Evolutionary conservation across 2,329 filamentous ascomycete genomes (phyloP), one percentile per base, ranked within the genome.

Genomic region (Fonsecaea nubica): DNA sequence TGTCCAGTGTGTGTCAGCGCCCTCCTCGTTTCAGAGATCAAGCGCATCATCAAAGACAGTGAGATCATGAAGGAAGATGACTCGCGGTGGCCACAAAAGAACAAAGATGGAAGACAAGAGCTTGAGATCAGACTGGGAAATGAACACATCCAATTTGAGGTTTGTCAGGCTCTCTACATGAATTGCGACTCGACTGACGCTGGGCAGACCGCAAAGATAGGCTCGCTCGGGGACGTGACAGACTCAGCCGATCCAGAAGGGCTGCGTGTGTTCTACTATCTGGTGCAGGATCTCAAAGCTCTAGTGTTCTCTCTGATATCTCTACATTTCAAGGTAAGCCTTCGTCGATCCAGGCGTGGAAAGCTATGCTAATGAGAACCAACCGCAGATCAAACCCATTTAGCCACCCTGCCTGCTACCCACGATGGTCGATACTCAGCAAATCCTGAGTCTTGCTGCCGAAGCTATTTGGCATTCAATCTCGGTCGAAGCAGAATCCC

Each of bases 51-150:
- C 80, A 97, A 95, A 81, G 88, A 93, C 40, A 97, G 93, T 80
- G 95, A 99, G 78, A 97, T 99, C 75, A 89, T 96, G 84, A 98
- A 98, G 83, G 95, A 99, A 88, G 95, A 99, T 77, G 95, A 99
- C 78, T 91, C 89, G 32, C 97, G 97, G 78, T 99, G 95, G 95
- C 95, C 95, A 0, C 92, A 96, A 79, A 99, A 98, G 87, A 99
- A 99, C 83, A 98, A 98, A 82, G 95, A 99, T 75, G 95, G 95
- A 40, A 88, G 94, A 70, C 95, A 99, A 78, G 95, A 99, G 81
- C 85, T 99, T 56, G 95, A 99, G 80, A 97, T 99, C 66, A 87
- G 93, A 57, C 78, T 99, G 63, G 95, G 94, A 50, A 95, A 91
- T 75, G 95, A 99, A 71, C 94, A 98, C 78, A 98, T 99, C 73